phyloP scores from a whole-genome alignment of 495 filamentous ascomycete species.

The Hyphodiscus hymeniophilus region DNA sequence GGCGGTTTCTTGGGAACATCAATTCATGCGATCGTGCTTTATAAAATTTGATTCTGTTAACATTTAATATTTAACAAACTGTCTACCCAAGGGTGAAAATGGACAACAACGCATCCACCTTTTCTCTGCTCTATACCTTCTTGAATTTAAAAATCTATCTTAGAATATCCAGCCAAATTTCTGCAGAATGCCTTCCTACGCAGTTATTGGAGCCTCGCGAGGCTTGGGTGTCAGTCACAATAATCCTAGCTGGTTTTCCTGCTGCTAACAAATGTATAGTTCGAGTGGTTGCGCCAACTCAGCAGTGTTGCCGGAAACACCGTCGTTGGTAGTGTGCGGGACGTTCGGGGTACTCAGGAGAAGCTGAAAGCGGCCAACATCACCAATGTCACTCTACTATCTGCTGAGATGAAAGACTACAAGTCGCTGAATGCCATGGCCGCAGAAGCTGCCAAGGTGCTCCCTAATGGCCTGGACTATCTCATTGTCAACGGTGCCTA shows the following conservation, averaged over 20 bases:
- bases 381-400: conserved; percentile 27
- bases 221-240: conserved; percentile 28
- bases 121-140: no score
- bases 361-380: conserved; percentile 21
- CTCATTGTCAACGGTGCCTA: conserved; percentile 37
- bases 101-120: no score
- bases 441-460: conserved; percentile 16
- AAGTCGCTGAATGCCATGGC: conserved; percentile 26
- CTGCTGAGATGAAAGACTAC: conserved; percentile 31
- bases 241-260: neutral
- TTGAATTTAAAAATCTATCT: no score
- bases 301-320: conserved; percentile 10
- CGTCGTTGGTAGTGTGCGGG: conserved; percentile 23
- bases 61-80: no score
- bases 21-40: no score
- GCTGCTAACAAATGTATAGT: conserved; percentile 22
- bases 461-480: conserved; percentile 32
- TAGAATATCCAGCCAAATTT: no score
- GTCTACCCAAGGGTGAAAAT: no score
- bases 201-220: conserved; percentile 30
- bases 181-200: conserved; percentile 29
- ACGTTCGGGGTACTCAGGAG: conserved; percentile 17
- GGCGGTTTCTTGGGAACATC: no score
- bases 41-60: no score
- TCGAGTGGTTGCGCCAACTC: conserved; percentile 26